phyloP scores from a whole-genome alignment of 257 asterid genomes.

The Lantana camara region DNA sequence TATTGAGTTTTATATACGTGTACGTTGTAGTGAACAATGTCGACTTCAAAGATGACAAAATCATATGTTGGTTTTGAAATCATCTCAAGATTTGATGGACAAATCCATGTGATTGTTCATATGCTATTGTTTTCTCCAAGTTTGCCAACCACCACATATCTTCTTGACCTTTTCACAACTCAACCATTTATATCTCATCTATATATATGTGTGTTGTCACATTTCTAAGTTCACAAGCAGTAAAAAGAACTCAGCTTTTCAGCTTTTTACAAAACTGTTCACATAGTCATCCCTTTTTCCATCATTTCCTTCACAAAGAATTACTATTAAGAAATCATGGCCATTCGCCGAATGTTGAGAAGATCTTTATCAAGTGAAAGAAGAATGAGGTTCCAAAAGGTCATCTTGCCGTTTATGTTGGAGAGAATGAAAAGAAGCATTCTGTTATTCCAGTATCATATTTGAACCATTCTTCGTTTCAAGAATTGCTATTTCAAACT shows the following conservation, averaged over 20 bases:
- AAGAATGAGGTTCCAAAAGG: slow-evolving; percentile 30
- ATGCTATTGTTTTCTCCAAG: background rate
- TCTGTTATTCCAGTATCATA: slow-evolving; percentile 42
- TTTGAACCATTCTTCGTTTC: slow-evolving; percentile 42
- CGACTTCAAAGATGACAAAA: background rate
- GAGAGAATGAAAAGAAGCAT: slow-evolving; percentile 33
- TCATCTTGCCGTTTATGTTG: slow-evolving; percentile 43
- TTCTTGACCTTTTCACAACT: too few relatives aligned
- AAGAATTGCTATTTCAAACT: slow-evolving; percentile 30
- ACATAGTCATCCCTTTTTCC: too few relatives aligned
- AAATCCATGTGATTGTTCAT: background rate
- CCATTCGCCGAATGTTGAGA: slow-evolving; percentile 39
- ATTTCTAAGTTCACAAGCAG: background rate
- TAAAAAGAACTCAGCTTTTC: slow-evolving; percentile 5
- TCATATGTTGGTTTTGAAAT: background rate
- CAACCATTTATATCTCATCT: background rate
- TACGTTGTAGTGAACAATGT: background rate
- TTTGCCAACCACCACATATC: background rate
- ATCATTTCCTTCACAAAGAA: too few relatives aligned
- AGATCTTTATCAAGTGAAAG: slow-evolving; percentile 25
- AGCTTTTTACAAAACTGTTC: background rate
- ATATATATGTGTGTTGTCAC: slow-evolving; percentile 5
- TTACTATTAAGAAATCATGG: slow-evolving; percentile 19
- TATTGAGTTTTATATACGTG: background rate
- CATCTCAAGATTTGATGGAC: background rate